Evolutionary conservation across 2,329 filamentous ascomycete genomes (phyloP), one percentile per base, ranked within the genome.

Genomic region (Purpureocillium lavendulum): DNA sequence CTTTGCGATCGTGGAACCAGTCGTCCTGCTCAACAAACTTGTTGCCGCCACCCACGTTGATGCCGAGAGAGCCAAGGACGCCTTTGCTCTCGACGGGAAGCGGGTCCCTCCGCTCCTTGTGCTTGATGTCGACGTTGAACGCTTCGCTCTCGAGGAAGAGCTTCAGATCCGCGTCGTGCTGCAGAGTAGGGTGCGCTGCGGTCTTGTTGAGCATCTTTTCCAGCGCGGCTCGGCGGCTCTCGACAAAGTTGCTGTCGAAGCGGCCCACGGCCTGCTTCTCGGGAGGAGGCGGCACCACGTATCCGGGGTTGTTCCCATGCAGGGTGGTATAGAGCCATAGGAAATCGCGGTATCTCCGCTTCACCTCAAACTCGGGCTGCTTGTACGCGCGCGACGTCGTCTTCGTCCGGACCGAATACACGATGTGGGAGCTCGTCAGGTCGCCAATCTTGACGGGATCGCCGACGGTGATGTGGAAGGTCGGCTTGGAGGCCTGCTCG

Each of bases 1-100:
- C 78, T 54, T 83, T 87, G 45, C 92, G 87, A 50, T 98, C 92
- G 53, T 98, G 90, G 66, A 98, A 98, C 92, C 90, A 98, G 65
- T 98, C 92, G 59, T 98, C 92, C 57, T 97, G 92, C 64, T 98
- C 92, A 30, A 98, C 80, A 64, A 98, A 98, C 62, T 98, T 98
- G 52, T 75, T 81, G 39, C 79, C 73, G 42, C 80, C 75, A 24
- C 89, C 85, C 18, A 90, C 80, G 46, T 74, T 84, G 45, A 92
- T 75, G 16, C 87, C 87, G 39, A 96, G 73, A 13, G 82, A 86
- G 53, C 88, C 87, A 52, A 97, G 78, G 69, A 97, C 83, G 39
- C 92, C 89, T 65, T 97, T 97, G 66, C 81, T 94, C 64, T 97
- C 92, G 32, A 79, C 80, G 4, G 94, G 72, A 39, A 87, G 79